phyloP scores from a whole-genome alignment of 176 grass and related monocot genomes.

The Bothriochloa decipiens region DNA sequence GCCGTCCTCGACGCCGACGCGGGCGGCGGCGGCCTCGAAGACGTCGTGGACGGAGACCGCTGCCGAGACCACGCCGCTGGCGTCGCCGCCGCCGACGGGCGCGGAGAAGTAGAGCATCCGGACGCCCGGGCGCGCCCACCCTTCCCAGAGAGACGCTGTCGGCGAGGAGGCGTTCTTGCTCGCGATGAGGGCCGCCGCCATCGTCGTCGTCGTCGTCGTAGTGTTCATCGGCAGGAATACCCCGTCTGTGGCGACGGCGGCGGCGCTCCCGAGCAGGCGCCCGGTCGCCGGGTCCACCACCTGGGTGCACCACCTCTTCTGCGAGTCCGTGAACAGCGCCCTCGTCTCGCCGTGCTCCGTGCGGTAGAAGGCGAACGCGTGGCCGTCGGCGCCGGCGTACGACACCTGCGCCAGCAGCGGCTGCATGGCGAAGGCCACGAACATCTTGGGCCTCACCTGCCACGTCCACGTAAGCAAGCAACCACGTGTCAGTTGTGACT shows the following conservation, averaged over 20 bases:
- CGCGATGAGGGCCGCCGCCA: neutral
- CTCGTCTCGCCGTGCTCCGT: neutral
- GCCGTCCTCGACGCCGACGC: neutral
- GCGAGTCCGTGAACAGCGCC: neutral
- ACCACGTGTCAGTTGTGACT: neutral
- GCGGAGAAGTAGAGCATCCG: conserved; percentile 44
- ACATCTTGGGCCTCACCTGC: conserved; percentile 13
- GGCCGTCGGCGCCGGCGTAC: conserved; percentile 36
- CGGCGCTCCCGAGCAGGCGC: neutral
- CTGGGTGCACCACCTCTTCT: conserved; percentile 33
- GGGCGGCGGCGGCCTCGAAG: neutral
- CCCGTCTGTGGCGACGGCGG: neutral
- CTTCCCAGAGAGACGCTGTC: neutral
- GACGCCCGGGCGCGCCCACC: conserved; percentile 19
- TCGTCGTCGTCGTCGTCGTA: neutral
- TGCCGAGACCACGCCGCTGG: conserved; percentile 23
- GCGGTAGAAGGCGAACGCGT: conserved; percentile 53
- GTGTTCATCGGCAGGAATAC: neutral
- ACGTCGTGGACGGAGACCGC: conserved; percentile 25
- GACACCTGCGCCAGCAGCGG: conserved; percentile 48
- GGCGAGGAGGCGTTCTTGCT: neutral
- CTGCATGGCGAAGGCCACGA: conserved; percentile 38
- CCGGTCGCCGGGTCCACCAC: conserved; percentile 29
- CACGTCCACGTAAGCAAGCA: neutral
- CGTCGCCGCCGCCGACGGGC: neutral